Evolutionary conservation across 805 yeast genomes (phyloP), one percentile per base, ranked within the genome.

Genomic region (Ogataea nitratoaversa): DNA sequence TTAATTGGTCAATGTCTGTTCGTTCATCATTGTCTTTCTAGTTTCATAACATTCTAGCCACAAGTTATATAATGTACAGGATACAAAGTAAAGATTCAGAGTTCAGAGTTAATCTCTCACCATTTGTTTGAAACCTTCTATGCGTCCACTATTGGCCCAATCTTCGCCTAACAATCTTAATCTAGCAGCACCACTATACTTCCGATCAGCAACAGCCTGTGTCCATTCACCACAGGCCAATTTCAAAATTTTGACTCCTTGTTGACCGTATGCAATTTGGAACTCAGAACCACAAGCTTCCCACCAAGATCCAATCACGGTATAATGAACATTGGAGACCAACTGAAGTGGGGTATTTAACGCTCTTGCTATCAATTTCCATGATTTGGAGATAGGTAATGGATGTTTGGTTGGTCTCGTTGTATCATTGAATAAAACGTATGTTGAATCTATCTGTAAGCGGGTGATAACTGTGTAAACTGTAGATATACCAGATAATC

Each of bases 271-370:
- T 1, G 70, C 72, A 8, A 56, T 54, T 7, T 71, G 38, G 41
- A 91, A 76, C 31, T 78, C 69, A 8, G 50, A 46, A 0, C 85
- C 90, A 36, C 83, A 71, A 5, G 89, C 78, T 49, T 93, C 98
- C 95, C 97, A 88, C 97, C 97, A 90, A 25, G 84, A 76, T 2
- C 87, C 82, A 4, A 80, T 71, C 2, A 83, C 75, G 0, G 79
- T 69, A 55, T 71, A 90, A 57, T 90, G 95, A 1, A 83, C 74
- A 48, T 86, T 82, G 0, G 78, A 67, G 11, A 89, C 54, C 12
- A 74, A 57, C 0, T 66, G 65, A 3, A 54, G 25, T 1, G 78
- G 73, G 0, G 72, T 64, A 61, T 93, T 89, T 32, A 84, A 67
- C 37, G 78, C 59, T 32, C 97, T 67, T 0, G 96, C 82, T n/a